Percentiles rank a stretch among this genome's conserved stretches.
phyloP scores from a whole-genome alignment of 495 filamentous ascomycete species.

The Penicillium argentinense region DNA sequence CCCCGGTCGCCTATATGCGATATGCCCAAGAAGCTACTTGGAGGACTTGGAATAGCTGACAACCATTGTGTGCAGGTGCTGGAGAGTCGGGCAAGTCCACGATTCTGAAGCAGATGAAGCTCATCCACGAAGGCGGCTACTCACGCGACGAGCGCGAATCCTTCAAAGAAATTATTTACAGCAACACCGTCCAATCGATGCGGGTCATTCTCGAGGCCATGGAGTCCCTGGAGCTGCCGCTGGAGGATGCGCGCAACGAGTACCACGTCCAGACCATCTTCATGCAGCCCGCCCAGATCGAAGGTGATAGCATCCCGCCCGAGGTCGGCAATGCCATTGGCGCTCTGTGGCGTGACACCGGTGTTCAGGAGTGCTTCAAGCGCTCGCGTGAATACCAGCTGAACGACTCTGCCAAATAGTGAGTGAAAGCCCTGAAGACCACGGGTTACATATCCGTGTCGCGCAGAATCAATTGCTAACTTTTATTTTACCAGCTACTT shows the following conservation, averaged over 20 bases:
- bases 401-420: conserved; percentile 99
- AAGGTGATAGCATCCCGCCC: conserved; percentile 89
- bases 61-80: conserved; percentile 63
- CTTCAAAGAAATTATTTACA: conserved; percentile 96
- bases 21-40: background rate
- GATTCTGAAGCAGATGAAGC: conserved; percentile 98
- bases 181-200: conserved; percentile 96
- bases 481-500: conserved; percentile 70
- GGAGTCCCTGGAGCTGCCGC: conserved; percentile 86
- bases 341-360: conserved; percentile 89
- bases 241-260: conserved; percentile 84
- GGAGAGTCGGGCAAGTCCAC: conserved; percentile 99
- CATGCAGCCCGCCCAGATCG: conserved; percentile 93
- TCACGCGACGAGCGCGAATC: conserved; percentile 58
- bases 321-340: conserved; percentile 94
- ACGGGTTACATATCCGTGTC: too few species aligned
- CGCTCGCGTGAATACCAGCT: conserved; percentile 94
- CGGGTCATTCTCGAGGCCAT: conserved; percentile 94
- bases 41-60: conserved; percentile 10
- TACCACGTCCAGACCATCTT: conserved; percentile 95
- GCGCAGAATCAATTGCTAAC: conserved; percentile 4
- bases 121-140: conserved; percentile 58
- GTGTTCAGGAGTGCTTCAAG: conserved; percentile 95
- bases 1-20: background rate
- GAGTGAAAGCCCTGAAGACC: conserved; percentile 40